Evolutionary conservation across 805 yeast genomes (phyloP).

Genomic region (Spathaspora passalidarum): DNA sequence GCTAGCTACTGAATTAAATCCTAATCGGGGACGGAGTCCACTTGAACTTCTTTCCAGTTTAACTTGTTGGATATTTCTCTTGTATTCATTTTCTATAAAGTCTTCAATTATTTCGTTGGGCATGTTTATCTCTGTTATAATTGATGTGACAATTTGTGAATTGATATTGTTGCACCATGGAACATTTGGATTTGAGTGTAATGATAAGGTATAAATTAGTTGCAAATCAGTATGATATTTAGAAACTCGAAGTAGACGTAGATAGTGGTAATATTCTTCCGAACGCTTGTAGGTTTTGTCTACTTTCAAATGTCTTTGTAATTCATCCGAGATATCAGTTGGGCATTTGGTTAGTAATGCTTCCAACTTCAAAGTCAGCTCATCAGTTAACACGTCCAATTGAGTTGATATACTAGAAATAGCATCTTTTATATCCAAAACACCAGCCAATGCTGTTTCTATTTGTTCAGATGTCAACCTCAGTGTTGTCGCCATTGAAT

Average conservation of each 20-base stretch:
- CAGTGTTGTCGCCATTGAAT: too few relatives aligned
- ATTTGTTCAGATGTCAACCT: too few relatives aligned
- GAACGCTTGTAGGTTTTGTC: neutral
- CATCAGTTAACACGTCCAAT: too few relatives aligned
- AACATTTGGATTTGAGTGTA: slow-evolving; percentile 24
- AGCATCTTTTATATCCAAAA: too few relatives aligned
- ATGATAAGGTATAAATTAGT: slow-evolving; percentile 11
- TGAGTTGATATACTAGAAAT: too few relatives aligned
- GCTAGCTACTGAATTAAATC: slow-evolving; percentile 16
- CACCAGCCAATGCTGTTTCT: too few relatives aligned
- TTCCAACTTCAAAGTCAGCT: neutral
- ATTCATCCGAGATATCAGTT: neutral
- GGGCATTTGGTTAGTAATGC: neutral
- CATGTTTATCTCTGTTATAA: neutral
- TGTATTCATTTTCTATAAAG: slow-evolving; percentile 1
- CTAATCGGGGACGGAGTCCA: slow-evolving; percentile 19
- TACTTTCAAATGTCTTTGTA: neutral
- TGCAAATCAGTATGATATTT: neutral
- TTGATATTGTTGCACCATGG: slow-evolving; percentile 25
- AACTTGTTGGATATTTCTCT: slow-evolving; percentile 1
- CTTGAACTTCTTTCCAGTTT: neutral
- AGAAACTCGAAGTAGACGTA: slow-evolving; percentile 1
- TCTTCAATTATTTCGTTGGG: neutral
- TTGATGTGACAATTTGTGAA: slow-evolving; percentile 9
- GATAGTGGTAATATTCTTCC: neutral